Percentiles rank a stretch among this genome's conserved stretches.
phyloP scores from a whole-genome alignment of 192 early-diverging fungal species.

The Coemansia sp. region DNA sequence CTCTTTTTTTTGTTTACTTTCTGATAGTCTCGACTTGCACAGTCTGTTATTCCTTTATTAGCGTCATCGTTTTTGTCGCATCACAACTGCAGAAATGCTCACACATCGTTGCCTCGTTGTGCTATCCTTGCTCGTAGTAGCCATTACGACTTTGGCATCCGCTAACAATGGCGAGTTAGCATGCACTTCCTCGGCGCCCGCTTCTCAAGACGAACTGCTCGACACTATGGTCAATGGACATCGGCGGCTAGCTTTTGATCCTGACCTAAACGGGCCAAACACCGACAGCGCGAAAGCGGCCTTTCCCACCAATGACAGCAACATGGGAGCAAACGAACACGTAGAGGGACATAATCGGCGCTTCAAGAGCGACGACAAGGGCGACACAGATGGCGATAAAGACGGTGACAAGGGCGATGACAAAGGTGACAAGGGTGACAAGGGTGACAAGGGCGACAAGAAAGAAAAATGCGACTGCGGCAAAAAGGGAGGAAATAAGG shows the following conservation, averaged over 20 bases:
- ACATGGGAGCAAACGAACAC: neutral
- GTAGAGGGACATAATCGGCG: neutral
- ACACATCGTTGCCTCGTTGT: conserved; percentile 1
- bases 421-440: neutral
- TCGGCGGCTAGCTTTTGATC: neutral
- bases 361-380: neutral
- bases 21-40: neutral
- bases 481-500: conserved; percentile 16
- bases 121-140: neutral
- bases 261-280: neutral
- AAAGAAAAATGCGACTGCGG: neutral
- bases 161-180: neutral
- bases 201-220: conserved; percentile 2
- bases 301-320: neutral
- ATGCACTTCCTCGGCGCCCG: neutral
- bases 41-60: neutral
- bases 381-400: neutral
- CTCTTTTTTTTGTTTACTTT: neutral
- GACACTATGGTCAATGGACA: neutral
- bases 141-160: neutral
- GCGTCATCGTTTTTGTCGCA: neutral
- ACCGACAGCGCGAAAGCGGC: neutral
- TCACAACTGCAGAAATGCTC: conserved; percentile 6
- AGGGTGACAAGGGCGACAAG: neutral
- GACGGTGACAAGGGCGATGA: neutral